Evolutionary conservation across 2,329 filamentous ascomycete species (phyloP).

Genomic region (Pseudogymnoascus sp.): DNA sequence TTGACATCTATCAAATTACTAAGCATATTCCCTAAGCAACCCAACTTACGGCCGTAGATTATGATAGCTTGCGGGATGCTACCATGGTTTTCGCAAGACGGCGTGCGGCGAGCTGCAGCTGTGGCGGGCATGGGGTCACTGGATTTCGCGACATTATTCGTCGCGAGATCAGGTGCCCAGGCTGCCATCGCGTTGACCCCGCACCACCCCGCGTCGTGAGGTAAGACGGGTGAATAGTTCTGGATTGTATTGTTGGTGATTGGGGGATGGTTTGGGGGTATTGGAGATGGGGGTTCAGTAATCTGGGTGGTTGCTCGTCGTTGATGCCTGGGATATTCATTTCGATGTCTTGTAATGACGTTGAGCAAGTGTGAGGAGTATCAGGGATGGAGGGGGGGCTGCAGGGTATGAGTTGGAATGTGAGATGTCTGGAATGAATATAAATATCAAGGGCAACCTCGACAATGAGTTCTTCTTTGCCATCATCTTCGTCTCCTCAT

Average conservation of each 20-base stretch:
- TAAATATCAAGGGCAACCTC: not conserved
- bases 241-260: not conserved
- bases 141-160: slow-evolving; percentile 1
- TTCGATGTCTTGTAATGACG: not conserved
- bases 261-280: not conserved
- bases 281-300: not conserved
- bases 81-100: not conserved
- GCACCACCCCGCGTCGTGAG: not conserved
- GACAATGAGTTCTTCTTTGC: not conserved
- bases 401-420: not conserved
- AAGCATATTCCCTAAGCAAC: not conserved
- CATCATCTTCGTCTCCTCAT: not conserved
- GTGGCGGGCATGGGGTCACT: not conserved
- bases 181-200: slow-evolving; percentile 1
- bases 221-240: not conserved
- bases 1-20: not conserved
- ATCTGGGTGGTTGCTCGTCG: not conserved
- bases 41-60: not conserved
- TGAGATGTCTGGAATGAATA: not conserved
- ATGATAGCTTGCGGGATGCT: not conserved
- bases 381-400: not conserved
- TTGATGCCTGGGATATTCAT: not conserved
- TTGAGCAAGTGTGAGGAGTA: not conserved
- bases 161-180: not conserved
- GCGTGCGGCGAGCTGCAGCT: not conserved